phyloP scores from a whole-genome alignment of 768 basidiomycete species.

The Auricularia sp. region DNA sequence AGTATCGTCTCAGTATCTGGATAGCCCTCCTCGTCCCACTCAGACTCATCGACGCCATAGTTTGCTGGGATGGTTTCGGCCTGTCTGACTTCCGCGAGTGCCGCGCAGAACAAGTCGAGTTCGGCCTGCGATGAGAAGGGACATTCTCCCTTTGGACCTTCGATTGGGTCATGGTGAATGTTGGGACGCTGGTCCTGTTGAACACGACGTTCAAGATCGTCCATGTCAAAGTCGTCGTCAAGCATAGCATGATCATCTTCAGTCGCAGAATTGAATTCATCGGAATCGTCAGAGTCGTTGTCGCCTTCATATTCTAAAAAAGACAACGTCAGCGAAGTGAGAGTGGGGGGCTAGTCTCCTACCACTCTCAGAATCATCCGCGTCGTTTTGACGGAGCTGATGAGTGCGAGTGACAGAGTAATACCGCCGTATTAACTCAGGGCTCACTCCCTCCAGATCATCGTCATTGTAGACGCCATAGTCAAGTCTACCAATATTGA shows the following conservation, averaged over 20 bases:
- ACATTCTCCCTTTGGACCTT: background rate
- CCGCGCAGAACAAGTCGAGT: background rate
- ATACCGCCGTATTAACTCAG: constrained; percentile 3
- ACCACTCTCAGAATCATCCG: background rate
- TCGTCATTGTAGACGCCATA: constrained; percentile 4
- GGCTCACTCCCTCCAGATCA: constrained; percentile 8
- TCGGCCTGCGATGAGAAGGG: background rate
- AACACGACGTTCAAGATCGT: background rate
- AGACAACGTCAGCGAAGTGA: too few species aligned
- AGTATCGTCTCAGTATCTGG: background rate
- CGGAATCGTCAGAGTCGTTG: background rate
- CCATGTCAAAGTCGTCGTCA: background rate
- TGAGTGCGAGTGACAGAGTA: constrained; percentile 1
- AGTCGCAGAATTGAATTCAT: background rate
- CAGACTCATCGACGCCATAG: background rate
- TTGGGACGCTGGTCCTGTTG: background rate
- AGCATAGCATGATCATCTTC: background rate
- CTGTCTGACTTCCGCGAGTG: constrained; percentile 14
- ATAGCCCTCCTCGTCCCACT: background rate
- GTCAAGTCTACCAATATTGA: constrained; percentile 2
- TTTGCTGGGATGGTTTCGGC: constrained; percentile 13
- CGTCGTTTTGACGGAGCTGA: background rate
- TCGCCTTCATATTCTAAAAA: too few species aligned
- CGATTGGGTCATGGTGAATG: background rate
- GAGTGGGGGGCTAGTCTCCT: too few species aligned